Percentiles rank a stretch among this genome's conserved stretches.
Conservation (phyloP, 371 early-diverging fungal species). For the Syncephalis plumigaleata region DNA sequence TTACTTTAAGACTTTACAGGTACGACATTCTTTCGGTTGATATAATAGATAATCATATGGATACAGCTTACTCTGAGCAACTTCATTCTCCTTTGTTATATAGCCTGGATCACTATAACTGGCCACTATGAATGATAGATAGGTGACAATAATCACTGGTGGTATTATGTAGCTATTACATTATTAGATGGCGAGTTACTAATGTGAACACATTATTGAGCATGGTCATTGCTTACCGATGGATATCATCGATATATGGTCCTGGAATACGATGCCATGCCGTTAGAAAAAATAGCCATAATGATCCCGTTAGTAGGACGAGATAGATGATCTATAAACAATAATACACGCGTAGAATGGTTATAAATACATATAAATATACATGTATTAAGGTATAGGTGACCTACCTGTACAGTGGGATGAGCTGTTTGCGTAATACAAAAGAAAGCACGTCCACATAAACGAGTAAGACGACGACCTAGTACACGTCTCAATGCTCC, state of each 20-base stretch:
- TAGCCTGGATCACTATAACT: slow-evolving; percentile 45
- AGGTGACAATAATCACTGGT: slow-evolving; percentile 29
- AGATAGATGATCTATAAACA: slow-evolving; percentile 5
- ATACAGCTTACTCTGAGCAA: slow-evolving; percentile 26
- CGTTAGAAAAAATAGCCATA: slow-evolving; percentile 3
- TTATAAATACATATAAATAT: neutral
- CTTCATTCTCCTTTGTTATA: slow-evolving; percentile 30
- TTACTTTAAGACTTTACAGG: slow-evolving; percentile 47
- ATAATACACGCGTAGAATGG: no score
- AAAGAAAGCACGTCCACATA: neutral
- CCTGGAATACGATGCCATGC: slow-evolving; percentile 8
- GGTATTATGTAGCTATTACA: slow-evolving; percentile 23
- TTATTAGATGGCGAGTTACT: neutral
- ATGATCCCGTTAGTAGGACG: slow-evolving; percentile 2
- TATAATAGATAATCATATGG: slow-evolving; percentile 42
- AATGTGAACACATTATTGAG: neutral
- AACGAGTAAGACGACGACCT: neutral
- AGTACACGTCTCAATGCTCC: no score
- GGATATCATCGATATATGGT: slow-evolving; percentile 5
- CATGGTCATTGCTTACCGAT: slow-evolving; percentile 4
- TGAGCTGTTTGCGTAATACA: neutral
- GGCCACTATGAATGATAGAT: slow-evolving; percentile 29
- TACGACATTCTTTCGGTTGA: slow-evolving; percentile 36
- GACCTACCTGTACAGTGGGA: neutral
- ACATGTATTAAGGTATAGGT: neutral